These are phyloP conservation scores for Mycena metata DNA, from an alignment of 768 basidiomycete genomes.

Conservation along the genomic window DNA sequence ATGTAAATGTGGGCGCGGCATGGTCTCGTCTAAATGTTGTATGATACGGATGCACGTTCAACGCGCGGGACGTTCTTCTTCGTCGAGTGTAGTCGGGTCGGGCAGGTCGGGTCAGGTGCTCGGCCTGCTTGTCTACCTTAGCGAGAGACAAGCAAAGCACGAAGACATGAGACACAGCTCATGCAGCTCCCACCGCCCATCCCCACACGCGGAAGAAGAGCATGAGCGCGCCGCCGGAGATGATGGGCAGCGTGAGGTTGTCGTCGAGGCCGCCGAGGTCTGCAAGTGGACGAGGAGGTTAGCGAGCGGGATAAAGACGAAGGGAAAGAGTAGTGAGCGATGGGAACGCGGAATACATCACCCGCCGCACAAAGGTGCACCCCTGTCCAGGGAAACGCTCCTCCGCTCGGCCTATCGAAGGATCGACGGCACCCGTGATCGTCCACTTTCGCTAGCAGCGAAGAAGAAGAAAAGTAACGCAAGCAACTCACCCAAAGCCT, in stretches of 20 bases:
- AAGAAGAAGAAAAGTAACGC: conserved; percentile 19
- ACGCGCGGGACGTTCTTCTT: too few species aligned
- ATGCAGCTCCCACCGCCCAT: conserved; percentile 57
- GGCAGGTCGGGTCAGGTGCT: too few species aligned
- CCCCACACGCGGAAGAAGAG: conserved; percentile 52
- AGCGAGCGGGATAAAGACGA: neutral
- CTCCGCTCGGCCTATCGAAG: too few species aligned
- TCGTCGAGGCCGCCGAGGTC: conserved; percentile 90
- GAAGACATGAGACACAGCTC: neutral
- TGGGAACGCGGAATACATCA: neutral
- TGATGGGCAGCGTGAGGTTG: conserved; percentile 90
- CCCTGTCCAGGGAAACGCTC: too few species aligned
- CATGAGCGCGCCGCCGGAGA: conserved; percentile 72
- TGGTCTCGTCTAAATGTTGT: too few species aligned
- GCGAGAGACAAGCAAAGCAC: too few species aligned
- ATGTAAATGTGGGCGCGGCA: too few species aligned
- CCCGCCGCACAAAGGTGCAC: neutral
- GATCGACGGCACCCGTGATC: neutral
- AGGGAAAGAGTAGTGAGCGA: neutral
- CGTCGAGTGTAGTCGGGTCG: too few species aligned
- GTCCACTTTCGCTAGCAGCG: neutral
- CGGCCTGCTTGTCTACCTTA: too few species aligned
- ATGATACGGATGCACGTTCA: too few species aligned
- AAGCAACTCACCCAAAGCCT: conserved; percentile 81
- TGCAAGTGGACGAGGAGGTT: conserved; percentile 45